Evolutionary conservation across 371 early-diverging fungal species (phyloP).

Genomic region (Apophysomyces elegans): DNA sequence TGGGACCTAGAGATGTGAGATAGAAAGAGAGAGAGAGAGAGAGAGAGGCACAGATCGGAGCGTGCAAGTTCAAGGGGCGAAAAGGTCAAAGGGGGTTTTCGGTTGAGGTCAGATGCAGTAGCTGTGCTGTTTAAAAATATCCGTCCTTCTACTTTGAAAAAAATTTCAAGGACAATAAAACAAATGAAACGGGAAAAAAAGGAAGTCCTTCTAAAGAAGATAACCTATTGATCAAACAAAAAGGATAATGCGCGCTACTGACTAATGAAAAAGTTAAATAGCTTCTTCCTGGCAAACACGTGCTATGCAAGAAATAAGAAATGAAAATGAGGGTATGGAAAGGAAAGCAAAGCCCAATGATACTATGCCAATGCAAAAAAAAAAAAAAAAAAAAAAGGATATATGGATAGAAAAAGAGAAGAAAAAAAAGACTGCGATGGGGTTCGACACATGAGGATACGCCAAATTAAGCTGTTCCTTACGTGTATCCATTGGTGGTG

Average conservation of each 20-base stretch:
- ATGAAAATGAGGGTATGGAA: constrained; percentile 4
- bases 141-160: not conserved
- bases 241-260: not conserved
- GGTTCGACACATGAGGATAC: constrained; percentile 11
- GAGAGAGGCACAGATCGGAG: constrained; percentile 7
- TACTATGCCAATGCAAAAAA: not conserved
- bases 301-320: constrained; percentile 9
- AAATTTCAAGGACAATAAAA: not conserved
- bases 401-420: not conserved
- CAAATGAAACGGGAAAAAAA: not conserved
- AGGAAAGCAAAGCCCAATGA: not conserved
- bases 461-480: constrained; percentile 14
- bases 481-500: constrained; percentile 8
- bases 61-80: constrained; percentile 17
- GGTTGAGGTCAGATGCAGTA: constrained; percentile 11
- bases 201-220: not conserved
- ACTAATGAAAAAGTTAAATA: not conserved
- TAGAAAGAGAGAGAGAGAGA: not conserved
- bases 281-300: not conserved
- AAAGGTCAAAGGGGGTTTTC: constrained; percentile 3
- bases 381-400: not conserved
- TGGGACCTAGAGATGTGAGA: not conserved
- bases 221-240: no score
- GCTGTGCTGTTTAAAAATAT: constrained; percentile 4
- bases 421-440: not conserved